A percentile compares a stretch with the other conserved stretches of the same genome.
Conservation (phyloP, 202 grass and related monocot genomes). For the Setaria viridis region DNA sequence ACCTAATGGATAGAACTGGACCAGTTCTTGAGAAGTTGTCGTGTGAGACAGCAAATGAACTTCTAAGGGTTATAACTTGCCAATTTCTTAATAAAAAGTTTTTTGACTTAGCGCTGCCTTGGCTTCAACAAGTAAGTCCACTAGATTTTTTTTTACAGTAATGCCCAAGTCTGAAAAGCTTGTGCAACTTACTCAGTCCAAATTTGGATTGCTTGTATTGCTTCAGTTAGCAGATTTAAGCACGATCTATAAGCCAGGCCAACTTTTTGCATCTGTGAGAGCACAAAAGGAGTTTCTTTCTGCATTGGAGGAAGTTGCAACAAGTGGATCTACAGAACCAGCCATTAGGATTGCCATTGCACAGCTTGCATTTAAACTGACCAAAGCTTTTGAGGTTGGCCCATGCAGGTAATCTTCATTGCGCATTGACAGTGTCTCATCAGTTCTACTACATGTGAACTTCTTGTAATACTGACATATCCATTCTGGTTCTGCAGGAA, state of each 20-base stretch:
- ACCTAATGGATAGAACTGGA: slow-evolving; percentile 92
- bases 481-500: slow-evolving; percentile 59
- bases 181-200: slow-evolving; percentile 23
- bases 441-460: background rate
- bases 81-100: slow-evolving; percentile 72
- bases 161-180: background rate
- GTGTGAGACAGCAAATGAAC: slow-evolving; percentile 63
- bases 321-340: slow-evolving; percentile 57
- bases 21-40: slow-evolving; percentile 85
- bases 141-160: slow-evolving; percentile 7
- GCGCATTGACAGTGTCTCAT: slow-evolving; percentile 6
- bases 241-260: slow-evolving; percentile 66
- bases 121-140: slow-evolving; percentile 83
- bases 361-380: slow-evolving; percentile 71
- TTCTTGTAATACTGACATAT: slow-evolving; percentile 32
- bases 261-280: slow-evolving; percentile 76
- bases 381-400: slow-evolving; percentile 64
- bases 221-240: slow-evolving; percentile 81
- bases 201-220: slow-evolving; percentile 35
- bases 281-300: slow-evolving; percentile 79
- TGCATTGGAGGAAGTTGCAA: slow-evolving; percentile 66
- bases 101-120: slow-evolving; percentile 67
- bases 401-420: slow-evolving; percentile 69
- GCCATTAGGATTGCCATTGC: slow-evolving; percentile 60
- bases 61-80: slow-evolving; percentile 65